A percentile compares a stretch with the other conserved stretches of the same genome.
Conservation (phyloP, 1,284 basidiomycete species). For the Mycosarcoma mackinlayi region DNA sequence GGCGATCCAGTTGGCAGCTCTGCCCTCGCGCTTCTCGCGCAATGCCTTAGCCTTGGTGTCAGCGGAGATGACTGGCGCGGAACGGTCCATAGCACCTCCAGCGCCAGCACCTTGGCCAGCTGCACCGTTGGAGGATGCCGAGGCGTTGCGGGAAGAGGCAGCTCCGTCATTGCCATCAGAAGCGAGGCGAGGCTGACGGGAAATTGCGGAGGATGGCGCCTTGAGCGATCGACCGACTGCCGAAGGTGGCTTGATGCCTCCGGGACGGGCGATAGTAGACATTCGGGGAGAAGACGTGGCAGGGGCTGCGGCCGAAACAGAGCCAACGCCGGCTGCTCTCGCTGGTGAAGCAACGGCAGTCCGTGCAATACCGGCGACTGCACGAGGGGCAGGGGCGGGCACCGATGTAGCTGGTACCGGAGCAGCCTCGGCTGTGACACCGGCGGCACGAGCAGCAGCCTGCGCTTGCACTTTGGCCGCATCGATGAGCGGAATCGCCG, state of each 20-base stretch:
- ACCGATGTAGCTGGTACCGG: slow-evolving; percentile 19
- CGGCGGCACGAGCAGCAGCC: slow-evolving; percentile 51
- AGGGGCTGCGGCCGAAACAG: slow-evolving; percentile 18
- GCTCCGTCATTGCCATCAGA: slow-evolving; percentile 34
- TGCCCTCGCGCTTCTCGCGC: slow-evolving; percentile 80
- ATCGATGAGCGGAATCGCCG: slow-evolving; percentile 88
- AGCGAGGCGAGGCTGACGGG: slow-evolving; percentile 31
- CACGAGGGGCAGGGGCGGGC: slow-evolving; percentile 12
- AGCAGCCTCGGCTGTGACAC: slow-evolving; percentile 40
- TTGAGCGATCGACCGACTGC: slow-evolving; percentile 53
- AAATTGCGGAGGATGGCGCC: slow-evolving; percentile 42
- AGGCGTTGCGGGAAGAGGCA: slow-evolving; percentile 30
- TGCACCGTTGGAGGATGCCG: slow-evolving; percentile 15
- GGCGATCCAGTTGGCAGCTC: slow-evolving; percentile 70
- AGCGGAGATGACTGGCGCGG: slow-evolving; percentile 76
- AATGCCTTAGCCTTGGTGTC: slow-evolving; percentile 79
- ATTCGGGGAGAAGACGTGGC: slow-evolving; percentile 25
- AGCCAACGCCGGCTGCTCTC: slow-evolving; percentile 8
- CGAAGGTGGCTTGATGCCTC: slow-evolving; percentile 49
- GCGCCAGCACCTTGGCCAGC: slow-evolving; percentile 32
- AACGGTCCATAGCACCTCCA: slow-evolving; percentile 21
- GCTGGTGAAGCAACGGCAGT: slow-evolving; percentile 23
- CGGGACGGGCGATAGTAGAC: slow-evolving; percentile 42
- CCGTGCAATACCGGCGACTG: slow-evolving; percentile 11
- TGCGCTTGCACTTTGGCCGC: slow-evolving; percentile 69